These are phyloP conservation scores for Fusarium subtropicale DNA, from an alignment of 2,329 filamentous ascomycete genomes.

Conservation along the genomic window DNA sequence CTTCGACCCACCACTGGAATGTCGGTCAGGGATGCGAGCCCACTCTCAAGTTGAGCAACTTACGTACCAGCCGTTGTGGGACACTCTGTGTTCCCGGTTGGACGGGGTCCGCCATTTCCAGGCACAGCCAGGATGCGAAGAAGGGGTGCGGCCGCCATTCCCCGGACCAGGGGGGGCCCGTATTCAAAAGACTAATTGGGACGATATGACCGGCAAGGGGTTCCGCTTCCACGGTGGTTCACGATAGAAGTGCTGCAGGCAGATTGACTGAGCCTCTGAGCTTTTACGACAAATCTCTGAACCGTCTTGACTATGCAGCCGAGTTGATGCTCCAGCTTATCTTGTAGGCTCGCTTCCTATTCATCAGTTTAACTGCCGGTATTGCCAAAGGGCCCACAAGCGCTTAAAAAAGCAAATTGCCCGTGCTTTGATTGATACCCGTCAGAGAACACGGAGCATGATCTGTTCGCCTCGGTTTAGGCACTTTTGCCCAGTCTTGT, in stretches of 20 bases:
- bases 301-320: slow-evolving; percentile 27
- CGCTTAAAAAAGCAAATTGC: slow-evolving; percentile 33
- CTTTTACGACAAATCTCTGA: slow-evolving; percentile 30
- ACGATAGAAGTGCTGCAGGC: slow-evolving; percentile 36
- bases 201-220: slow-evolving; percentile 46
- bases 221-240: slow-evolving; percentile 50
- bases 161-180: slow-evolving; percentile 41
- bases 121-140: slow-evolving; percentile 43
- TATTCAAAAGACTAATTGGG: slow-evolving; percentile 35
- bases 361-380: slow-evolving; percentile 45
- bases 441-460: slow-evolving; percentile 30
- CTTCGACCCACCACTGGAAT: slow-evolving; percentile 48
- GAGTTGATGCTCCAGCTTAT: slow-evolving; percentile 39
- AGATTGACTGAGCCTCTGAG: slow-evolving; percentile 35
- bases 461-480: slow-evolving; percentile 33
- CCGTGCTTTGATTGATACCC: slow-evolving; percentile 34
- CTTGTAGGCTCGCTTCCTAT: slow-evolving; percentile 34
- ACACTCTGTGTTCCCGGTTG: slow-evolving; percentile 33
- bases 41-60: slow-evolving; percentile 29
- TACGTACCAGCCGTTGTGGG: slow-evolving; percentile 38
- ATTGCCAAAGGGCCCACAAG: slow-evolving; percentile 33
- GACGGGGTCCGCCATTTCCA: slow-evolving; percentile 42
- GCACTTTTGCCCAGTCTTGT: slow-evolving; percentile 11
- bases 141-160: slow-evolving; percentile 43
- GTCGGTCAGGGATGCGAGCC: slow-evolving; percentile 50